Evolutionary conservation across 1,139 yeast species (phyloP), one percentile per base, ranked within the genome.

Genomic region (Pichia sp.): DNA sequence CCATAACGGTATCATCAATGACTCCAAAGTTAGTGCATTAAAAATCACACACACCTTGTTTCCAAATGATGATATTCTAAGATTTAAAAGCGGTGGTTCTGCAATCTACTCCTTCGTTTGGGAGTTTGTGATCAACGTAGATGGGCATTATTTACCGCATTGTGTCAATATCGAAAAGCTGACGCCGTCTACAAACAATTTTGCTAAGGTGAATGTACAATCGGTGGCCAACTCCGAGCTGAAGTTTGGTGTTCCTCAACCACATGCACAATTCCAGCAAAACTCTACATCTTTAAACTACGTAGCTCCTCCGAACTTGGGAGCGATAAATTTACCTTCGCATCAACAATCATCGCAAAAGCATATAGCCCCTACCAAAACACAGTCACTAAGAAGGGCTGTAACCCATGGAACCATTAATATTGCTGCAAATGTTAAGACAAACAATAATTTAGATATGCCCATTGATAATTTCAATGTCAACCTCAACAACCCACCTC

Each of bases 81-180:
- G 57, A 30, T 51, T 60, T 11, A 54, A 57, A 23, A 53, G 54
- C 8, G 55, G 49, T 3, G 36, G 52, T 5, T 30, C 52, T 3
- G 68, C 70, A 4, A 38, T 68, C 29, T 62, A 61, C 48, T 62
- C 69, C 1, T 62, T 66, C 41, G 54, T 67, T 46, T 68, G 70
- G 70, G 70, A 68, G 42, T 68, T 66, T 43, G 52, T 55, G 45
- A 47, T 54, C 2, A 57, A 59, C 47, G 49, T 45, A 36, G 53
- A 42, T 23, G 51, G 53, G 29, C 55, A 57, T 19, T 58, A 58
- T 51, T 45, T 58, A 30, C 66, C 67, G 5, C 64, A 62, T 36
- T 58, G 64, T 42, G 63, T 64, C 6, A 58, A 59, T 41, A 52
- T 65, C 23, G 32, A 48, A 13, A 55, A 51, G 34, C 15, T 16